A percentile compares a stretch with the other conserved stretches of the same genome.
Evolutionary conservation across 1,139 yeast species (phyloP).

Genomic region (Candida tunisiensis): DNA sequence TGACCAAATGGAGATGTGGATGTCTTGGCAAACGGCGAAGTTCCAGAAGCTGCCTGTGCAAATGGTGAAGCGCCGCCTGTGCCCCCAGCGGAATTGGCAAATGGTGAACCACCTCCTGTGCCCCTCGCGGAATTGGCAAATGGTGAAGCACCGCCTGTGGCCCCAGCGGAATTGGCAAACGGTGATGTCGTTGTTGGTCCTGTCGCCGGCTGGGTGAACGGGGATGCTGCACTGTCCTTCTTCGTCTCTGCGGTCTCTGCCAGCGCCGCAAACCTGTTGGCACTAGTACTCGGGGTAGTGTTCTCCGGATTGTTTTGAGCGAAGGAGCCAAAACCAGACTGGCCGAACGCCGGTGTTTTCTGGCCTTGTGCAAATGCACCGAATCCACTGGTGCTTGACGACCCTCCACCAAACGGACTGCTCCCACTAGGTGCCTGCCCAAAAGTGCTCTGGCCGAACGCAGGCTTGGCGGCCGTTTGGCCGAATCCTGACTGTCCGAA

Average conservation of each 20-base stretch:
- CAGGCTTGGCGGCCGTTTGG: too few species aligned
- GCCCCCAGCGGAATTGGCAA: background rate
- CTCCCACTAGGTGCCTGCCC: too few species aligned
- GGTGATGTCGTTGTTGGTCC: conserved; percentile 1
- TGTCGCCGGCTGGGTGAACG: background rate
- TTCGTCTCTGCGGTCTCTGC: background rate
- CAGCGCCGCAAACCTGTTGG: background rate
- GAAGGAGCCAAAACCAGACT: background rate
- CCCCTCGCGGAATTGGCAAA: background rate
- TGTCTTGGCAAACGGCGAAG: background rate
- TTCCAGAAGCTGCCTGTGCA: background rate
- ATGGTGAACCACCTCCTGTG: background rate
- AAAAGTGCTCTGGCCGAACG: too few species aligned
- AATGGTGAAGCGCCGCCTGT: background rate
- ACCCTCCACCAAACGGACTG: too few species aligned
- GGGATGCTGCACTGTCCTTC: background rate
- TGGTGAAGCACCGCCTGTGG: background rate
- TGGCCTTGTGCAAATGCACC: too few species aligned
- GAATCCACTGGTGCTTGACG: too few species aligned
- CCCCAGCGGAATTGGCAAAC: conserved; percentile 1
- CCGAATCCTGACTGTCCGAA: too few species aligned
- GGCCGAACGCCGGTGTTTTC: too few species aligned
- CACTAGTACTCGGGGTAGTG: background rate
- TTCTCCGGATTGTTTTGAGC: conserved; percentile 1
- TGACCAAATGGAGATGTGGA: conserved; percentile 8